Evolutionary conservation across 306 rosid species (phyloP).

Genomic region (Glycine latifolia): DNA sequence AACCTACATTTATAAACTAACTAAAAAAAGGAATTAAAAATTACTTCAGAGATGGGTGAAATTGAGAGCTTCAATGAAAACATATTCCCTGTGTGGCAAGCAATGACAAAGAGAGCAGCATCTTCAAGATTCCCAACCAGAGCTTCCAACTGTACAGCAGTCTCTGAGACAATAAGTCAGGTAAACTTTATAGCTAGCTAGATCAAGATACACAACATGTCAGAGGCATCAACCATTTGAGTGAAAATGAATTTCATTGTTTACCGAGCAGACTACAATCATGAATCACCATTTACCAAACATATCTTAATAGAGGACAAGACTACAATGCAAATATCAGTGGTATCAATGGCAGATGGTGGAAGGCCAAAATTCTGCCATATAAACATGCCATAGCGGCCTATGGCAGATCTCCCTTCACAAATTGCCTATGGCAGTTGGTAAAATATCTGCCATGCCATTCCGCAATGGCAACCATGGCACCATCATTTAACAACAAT

Average conservation of each 20-base stretch:
- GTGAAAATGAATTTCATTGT: background rate
- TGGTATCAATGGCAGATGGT: no score
- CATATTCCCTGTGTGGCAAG: constrained; percentile 55
- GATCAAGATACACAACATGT: background rate
- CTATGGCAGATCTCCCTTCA: no score
- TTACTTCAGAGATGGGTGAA: constrained; percentile 57
- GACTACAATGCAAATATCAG: background rate
- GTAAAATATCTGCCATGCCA: no score
- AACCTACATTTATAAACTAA: constrained; percentile 31
- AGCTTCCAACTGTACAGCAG: constrained; percentile 78
- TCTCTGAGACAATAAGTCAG: constrained; percentile 67
- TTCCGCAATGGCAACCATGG: no score
- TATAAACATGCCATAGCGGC: no score
- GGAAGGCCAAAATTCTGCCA: no score
- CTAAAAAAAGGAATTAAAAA: constrained; percentile 28
- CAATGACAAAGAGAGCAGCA: constrained; percentile 68
- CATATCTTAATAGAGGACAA: constrained; percentile 1
- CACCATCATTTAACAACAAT: no score
- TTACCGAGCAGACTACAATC: background rate
- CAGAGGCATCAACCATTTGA: constrained; percentile 24
- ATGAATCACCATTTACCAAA: constrained; percentile 20
- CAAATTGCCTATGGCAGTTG: no score
- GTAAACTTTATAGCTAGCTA: constrained; percentile 49
- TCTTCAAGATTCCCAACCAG: constrained; percentile 90
- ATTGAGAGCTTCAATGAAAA: constrained; percentile 57